These are phyloP conservation scores for Termitomyces sp. DNA, from an alignment of 768 basidiomycete species.

Conservation along the genomic window DNA sequence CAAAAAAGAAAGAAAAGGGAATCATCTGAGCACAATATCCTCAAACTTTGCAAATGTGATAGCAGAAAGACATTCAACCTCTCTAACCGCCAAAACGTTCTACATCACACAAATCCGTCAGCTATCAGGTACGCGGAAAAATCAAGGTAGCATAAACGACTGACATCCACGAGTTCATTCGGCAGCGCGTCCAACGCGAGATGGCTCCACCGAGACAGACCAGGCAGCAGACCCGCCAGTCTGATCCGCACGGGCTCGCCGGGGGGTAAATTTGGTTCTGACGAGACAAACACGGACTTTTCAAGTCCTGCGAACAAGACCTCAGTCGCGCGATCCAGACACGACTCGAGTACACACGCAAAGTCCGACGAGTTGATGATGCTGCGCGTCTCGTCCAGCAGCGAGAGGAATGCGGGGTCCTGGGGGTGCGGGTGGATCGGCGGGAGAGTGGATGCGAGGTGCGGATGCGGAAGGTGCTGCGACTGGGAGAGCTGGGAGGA, in stretches of 20 bases:
- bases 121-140: background rate
- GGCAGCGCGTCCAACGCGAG: conserved; percentile 62
- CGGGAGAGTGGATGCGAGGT: conserved; percentile 12
- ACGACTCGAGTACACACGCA: conserved; percentile 60
- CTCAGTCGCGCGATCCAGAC: conserved; percentile 64
- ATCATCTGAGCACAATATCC: conserved; percentile 28
- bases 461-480: conserved; percentile 9
- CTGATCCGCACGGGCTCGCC: conserved; percentile 49
- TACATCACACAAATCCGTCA: conserved; percentile 18
- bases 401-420: conserved; percentile 48
- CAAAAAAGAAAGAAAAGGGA: background rate
- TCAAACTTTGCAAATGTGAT: conserved; percentile 70
- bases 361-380: conserved; percentile 69
- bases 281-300: conserved; percentile 50
- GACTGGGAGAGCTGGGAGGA: conserved; percentile 13
- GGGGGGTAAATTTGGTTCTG: conserved; percentile 6
- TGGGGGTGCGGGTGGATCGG: conserved; percentile 19
- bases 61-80: conserved; percentile 65
- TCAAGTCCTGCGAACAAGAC: conserved; percentile 61
- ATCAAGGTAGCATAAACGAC: conserved; percentile 22
- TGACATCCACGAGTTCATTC: conserved; percentile 80
- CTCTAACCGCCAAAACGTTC: conserved; percentile 58
- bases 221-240: conserved; percentile 77
- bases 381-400: conserved; percentile 65
- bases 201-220: conserved; percentile 73